Evolutionary conservation across 2,329 filamentous ascomycete genomes (phyloP).

Genomic region (Coniella lustricola): DNA sequence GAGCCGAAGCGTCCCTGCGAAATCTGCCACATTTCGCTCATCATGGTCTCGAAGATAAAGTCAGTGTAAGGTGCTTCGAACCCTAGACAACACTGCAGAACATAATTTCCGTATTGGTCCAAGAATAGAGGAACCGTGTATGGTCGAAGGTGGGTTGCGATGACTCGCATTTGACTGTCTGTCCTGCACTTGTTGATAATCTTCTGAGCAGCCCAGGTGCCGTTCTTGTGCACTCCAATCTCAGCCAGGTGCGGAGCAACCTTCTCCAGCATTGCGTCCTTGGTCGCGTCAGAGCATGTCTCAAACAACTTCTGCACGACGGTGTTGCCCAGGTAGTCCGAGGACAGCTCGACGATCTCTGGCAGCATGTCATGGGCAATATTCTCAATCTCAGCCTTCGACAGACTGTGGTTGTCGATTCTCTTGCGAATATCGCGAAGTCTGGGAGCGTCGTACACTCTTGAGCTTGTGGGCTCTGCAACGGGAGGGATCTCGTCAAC

Average conservation of each 20-base stretch:
- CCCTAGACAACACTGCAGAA: slow-evolving; percentile 90
- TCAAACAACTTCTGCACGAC: slow-evolving; percentile 99
- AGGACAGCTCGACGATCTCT: slow-evolving; percentile 89
- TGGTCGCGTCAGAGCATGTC: slow-evolving; percentile 82
- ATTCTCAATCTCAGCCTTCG: slow-evolving; percentile 80
- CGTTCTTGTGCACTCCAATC: slow-evolving; percentile 98
- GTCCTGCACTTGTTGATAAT: slow-evolving; percentile 96
- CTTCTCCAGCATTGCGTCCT: slow-evolving; percentile 82
- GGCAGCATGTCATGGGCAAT: slow-evolving; percentile 92
- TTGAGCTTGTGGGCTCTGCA: slow-evolving; percentile 78
- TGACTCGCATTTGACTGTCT: slow-evolving; percentile 71
- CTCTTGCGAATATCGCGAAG: slow-evolving; percentile 93
- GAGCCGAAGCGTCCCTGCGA: slow-evolving; percentile 90
- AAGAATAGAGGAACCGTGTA: slow-evolving; percentile 90
- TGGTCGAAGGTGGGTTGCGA: slow-evolving; percentile 75
- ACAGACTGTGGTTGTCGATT: slow-evolving; percentile 90
- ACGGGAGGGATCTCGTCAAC: slow-evolving; percentile 82
- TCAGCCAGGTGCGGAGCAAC: slow-evolving; percentile 91
- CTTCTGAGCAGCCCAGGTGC: slow-evolving; percentile 98
- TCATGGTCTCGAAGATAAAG: slow-evolving; percentile 97
- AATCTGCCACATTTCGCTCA: slow-evolving; percentile 88
- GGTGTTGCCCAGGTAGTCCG: slow-evolving; percentile 95
- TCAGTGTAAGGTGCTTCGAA: slow-evolving; percentile 86
- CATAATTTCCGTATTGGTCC: slow-evolving; percentile 98
- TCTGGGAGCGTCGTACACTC: slow-evolving; percentile 88